Percentiles rank a stretch among this genome's conserved stretches.
phyloP scores from a whole-genome alignment of 2,329 filamentous ascomycete genomes.

The Colletotrichum lini region DNA sequence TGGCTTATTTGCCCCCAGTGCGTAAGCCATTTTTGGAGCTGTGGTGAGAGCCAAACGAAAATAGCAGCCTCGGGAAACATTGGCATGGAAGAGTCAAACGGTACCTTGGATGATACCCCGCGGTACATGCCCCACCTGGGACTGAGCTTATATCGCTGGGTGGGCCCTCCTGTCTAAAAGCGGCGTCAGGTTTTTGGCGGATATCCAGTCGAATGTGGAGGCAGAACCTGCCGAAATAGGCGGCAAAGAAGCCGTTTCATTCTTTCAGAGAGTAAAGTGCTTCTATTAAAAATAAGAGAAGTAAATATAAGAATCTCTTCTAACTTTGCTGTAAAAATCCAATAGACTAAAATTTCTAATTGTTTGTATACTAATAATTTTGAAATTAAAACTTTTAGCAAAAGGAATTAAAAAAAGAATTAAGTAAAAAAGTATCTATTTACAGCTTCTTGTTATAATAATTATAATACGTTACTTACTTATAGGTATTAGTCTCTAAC shows the following conservation, averaged over 20 bases:
- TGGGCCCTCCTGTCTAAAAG: conserved; percentile 2
- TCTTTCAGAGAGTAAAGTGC: conserved; percentile 5
- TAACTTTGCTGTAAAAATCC: too few species aligned
- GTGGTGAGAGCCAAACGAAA: neutral
- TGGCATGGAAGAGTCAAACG: conserved; percentile 2
- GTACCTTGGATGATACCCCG: conserved; percentile 7
- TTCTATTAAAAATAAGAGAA: too few species aligned
- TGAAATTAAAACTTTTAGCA: too few species aligned
- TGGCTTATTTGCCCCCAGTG: neutral
- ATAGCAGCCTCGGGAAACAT: neutral
- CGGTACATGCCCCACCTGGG: neutral
- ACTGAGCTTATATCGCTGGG: neutral
- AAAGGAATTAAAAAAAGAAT: too few species aligned
- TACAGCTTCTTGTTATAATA: too few species aligned
- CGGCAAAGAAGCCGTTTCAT: conserved; percentile 4
- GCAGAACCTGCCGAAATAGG: conserved; percentile 8
- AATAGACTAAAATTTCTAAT: too few species aligned
- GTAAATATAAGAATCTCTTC: too few species aligned
- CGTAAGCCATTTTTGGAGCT: neutral
- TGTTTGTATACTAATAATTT: too few species aligned
- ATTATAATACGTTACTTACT: too few species aligned
- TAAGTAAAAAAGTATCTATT: too few species aligned
- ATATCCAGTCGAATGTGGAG: conserved; percentile 1
- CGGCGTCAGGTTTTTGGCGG: neutral
- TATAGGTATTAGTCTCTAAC: too few species aligned